Evolutionary conservation across 148 eudicot species (phyloP).

Genomic region (Polygonum maritimum): DNA sequence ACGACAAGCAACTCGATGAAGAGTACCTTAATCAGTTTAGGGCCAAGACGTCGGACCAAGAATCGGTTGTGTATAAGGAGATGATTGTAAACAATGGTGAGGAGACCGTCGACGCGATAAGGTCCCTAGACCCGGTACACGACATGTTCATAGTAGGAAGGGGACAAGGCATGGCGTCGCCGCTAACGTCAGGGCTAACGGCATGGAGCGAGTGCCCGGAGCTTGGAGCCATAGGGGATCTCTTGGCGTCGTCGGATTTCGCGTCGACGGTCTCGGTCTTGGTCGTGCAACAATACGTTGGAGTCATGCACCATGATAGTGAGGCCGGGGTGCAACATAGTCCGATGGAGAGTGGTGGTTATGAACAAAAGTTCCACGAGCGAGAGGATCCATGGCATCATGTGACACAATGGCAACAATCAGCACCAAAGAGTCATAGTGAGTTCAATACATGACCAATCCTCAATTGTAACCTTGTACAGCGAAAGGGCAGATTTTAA

Average conservation of each 20-base stretch:
- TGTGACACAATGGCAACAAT: neutral
- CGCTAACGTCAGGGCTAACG: slow-evolving; percentile 26
- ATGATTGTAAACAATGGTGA: slow-evolving; percentile 18
- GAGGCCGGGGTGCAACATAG: slow-evolving; percentile 11
- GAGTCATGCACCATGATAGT: slow-evolving; percentile 12
- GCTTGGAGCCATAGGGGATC: slow-evolving; percentile 29
- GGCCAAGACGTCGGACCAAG: neutral
- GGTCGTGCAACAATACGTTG: slow-evolving; percentile 46
- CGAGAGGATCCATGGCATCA: neutral
- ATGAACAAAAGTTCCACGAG: neutral
- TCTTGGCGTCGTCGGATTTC: slow-evolving; percentile 26
- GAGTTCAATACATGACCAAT: neutral
- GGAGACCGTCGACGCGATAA: slow-evolving; percentile 15
- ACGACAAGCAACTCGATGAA: slow-evolving; percentile 16
- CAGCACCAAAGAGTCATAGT: neutral
- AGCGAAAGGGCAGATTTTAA: neutral
- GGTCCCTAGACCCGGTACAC: slow-evolving; percentile 12
- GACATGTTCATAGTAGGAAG: slow-evolving; percentile 27
- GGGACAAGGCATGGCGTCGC: slow-evolving; percentile 19
- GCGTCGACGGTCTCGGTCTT: slow-evolving; percentile 26
- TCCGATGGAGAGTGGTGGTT: neutral
- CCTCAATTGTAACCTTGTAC: neutral
- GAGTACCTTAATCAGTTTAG: slow-evolving; percentile 12
- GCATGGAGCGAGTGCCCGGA: slow-evolving; percentile 42
- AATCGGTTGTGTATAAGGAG: slow-evolving; percentile 15